Conservation (phyloP, 129 eudicot genomes). For the Pittosporum tobira region DNA sequence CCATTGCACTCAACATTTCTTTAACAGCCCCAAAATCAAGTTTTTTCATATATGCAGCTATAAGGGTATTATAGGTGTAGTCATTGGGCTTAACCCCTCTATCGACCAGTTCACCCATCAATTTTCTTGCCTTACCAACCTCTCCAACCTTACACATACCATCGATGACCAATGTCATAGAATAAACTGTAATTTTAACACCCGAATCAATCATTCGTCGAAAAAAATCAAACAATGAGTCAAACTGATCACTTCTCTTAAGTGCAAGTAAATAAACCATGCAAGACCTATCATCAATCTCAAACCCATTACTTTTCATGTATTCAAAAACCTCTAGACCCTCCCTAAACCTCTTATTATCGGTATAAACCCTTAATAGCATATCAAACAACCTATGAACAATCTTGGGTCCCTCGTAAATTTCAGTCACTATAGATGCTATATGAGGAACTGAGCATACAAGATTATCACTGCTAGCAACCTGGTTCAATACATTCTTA, state of each 20-base stretch:
- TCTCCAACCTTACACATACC: slow-evolving; percentile 57
- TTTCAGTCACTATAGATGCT: slow-evolving; percentile 31
- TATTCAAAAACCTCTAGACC: slow-evolving; percentile 56
- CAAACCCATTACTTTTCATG: slow-evolving; percentile 48
- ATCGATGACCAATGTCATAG: slow-evolving; percentile 58
- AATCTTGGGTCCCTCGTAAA: slow-evolving; percentile 17
- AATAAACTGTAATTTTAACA: slow-evolving; percentile 55
- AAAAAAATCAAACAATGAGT: slow-evolving; percentile 35
- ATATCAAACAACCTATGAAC: slow-evolving; percentile 55
- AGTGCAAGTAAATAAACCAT: slow-evolving; percentile 74
- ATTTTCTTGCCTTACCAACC: slow-evolving; percentile 38
- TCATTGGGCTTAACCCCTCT: slow-evolving; percentile 54
- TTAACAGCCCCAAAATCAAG: slow-evolving; percentile 32
- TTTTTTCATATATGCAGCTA: slow-evolving; percentile 50
- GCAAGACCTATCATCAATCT: slow-evolving; percentile 76
- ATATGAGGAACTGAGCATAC: slow-evolving; percentile 33
- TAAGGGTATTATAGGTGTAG: slow-evolving; percentile 51
- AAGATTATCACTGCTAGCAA: slow-evolving; percentile 32
- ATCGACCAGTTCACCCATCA: slow-evolving; percentile 34
- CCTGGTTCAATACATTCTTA: slow-evolving; percentile 33
- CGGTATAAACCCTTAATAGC: slow-evolving; percentile 77
- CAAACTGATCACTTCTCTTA: slow-evolving; percentile 37
- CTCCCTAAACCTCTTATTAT: slow-evolving; percentile 43
- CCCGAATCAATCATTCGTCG: slow-evolving; percentile 51
- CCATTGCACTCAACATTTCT: slow-evolving; percentile 44